phyloP scores from a whole-genome alignment of 257 asterid species.

The Solanum chmielewskii region DNA sequence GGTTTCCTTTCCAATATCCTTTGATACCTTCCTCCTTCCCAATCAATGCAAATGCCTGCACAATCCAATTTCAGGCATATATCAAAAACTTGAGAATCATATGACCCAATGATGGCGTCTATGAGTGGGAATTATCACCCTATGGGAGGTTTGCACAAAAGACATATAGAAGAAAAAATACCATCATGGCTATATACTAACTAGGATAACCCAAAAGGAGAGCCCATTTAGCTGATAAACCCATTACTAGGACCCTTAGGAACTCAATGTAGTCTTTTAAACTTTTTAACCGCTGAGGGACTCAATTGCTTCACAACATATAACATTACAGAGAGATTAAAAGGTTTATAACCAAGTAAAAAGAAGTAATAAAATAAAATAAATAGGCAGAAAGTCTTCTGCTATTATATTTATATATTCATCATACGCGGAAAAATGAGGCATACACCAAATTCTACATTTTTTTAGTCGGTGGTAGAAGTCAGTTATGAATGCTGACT shows the following conservation, averaged over 20 bases:
- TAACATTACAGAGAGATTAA: background rate
- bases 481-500: background rate
- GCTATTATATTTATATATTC: background rate
- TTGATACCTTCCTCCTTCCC: conserved; percentile 81
- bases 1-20: conserved; percentile 98
- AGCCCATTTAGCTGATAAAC: background rate
- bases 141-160: background rate
- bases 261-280: background rate
- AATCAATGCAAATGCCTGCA: conserved; percentile 64
- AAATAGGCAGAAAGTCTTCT: background rate
- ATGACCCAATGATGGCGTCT: background rate
- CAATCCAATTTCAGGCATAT: background rate
- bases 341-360: background rate
- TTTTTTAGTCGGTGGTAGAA: background rate
- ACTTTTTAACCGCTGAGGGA: background rate
- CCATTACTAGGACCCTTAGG: background rate
- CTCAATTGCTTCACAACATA: background rate
- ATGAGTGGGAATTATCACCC: background rate
- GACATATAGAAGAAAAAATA: background rate
- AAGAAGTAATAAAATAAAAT: background rate
- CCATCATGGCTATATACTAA: background rate
- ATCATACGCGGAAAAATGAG: background rate
- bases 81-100: background rate
- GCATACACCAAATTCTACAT: background rate
- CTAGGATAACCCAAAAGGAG: background rate